A percentile compares a stretch with the other conserved stretches of the same genome.
Conservation (phyloP, 805 yeast genomes). For the Candida vaughaniae region DNA sequence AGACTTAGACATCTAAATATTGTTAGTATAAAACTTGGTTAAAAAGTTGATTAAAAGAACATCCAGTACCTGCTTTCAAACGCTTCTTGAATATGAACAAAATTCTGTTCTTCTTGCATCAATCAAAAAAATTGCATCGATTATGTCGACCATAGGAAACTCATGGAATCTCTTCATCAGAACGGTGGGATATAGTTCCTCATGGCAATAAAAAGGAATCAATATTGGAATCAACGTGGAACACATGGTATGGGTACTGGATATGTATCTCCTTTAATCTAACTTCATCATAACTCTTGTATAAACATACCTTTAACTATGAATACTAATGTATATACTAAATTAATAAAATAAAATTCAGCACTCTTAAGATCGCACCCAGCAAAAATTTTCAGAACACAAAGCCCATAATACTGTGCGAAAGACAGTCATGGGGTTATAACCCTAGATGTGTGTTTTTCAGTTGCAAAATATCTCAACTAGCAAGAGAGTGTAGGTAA, state of each 20-base stretch:
- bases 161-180: too few relatives aligned
- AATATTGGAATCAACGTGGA: too few relatives aligned
- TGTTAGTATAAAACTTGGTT: conserved; percentile 24
- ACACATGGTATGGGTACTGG: too few relatives aligned
- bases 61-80: background rate
- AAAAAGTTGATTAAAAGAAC: background rate
- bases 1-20: conserved; percentile 83
- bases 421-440: conserved; percentile 10
- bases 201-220: too few relatives aligned
- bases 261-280: too few relatives aligned
- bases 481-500: too few relatives aligned
- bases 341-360: conserved; percentile 8
- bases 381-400: conserved; percentile 6
- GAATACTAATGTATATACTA: conserved; percentile 5
- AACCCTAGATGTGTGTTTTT: too few relatives aligned
- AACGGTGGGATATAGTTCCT: too few relatives aligned
- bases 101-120: background rate
- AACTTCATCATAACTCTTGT: background rate
- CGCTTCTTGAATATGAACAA: background rate
- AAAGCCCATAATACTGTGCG: conserved; percentile 1
- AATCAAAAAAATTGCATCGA: too few relatives aligned
- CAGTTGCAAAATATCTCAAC: background rate
- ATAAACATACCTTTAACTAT: conserved; percentile 10
- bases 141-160: too few relatives aligned
- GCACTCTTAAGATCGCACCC: conserved; percentile 1